These are phyloP conservation scores for Liriodendron chinense DNA, from an alignment of 164 flowering plant species.

Conservation along the genomic window DNA sequence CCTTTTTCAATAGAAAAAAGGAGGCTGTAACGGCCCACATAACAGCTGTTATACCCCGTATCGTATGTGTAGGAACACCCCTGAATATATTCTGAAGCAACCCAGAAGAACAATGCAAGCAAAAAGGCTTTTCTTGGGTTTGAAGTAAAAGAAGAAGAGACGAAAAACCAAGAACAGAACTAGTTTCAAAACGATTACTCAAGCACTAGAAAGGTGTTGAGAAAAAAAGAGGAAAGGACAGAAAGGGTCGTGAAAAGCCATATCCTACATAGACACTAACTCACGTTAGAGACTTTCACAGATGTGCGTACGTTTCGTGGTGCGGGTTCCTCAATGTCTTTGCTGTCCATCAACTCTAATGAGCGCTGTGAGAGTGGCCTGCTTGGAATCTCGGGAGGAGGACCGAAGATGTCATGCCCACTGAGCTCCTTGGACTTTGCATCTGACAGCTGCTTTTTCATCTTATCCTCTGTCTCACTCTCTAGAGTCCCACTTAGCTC, in stretches of 20 bases:
- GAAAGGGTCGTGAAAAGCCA: not conserved
- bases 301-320: conserved; percentile 47
- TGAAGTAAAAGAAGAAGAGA: not conserved
- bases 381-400: conserved; percentile 75
- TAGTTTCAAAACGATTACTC: not conserved
- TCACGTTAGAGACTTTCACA: conserved; percentile 59
- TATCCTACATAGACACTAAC: conserved; percentile 10
- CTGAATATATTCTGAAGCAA: too few relatives aligned
- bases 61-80: too few relatives aligned
- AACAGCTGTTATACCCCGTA: too few relatives aligned
- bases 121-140: not conserved
- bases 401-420: conserved; percentile 89
- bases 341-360: conserved; percentile 50
- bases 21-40: too few relatives aligned
- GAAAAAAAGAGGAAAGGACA: not conserved
- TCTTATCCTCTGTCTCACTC: conserved; percentile 54
- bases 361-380: conserved; percentile 53
- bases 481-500: conserved; percentile 87
- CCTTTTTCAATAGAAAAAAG: too few relatives aligned
- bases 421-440: conserved; percentile 88
- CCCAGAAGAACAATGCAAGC: not conserved
- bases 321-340: conserved; percentile 59
- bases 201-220: not conserved
- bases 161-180: not conserved
- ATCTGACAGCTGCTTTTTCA: conserved; percentile 64